Evolutionary conservation across 805 yeast species (phyloP), one percentile per base, ranked within the genome.

Genomic region (Wickerhamia fluorescens): DNA sequence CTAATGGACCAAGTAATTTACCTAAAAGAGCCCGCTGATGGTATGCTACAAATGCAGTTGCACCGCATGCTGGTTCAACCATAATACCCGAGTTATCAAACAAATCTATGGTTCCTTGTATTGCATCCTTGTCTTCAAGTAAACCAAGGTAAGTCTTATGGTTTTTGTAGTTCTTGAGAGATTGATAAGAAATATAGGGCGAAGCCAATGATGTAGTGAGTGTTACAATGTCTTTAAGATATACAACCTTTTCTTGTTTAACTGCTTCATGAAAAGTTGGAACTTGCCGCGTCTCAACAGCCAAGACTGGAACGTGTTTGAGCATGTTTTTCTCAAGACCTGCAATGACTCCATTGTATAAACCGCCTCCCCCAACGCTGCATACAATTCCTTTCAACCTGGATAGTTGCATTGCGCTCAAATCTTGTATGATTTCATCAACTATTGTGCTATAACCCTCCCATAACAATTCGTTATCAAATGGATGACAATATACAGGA

Each of bases 51-150:
- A 42, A 34, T 2, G 47, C 15, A 1, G 58, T 33, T 8, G 57
- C 61, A 4, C 60, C 60, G 45, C 61, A 56, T 6, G 62, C 58
- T 2, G 59, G 59, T 31, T 56, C 61, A 6, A 51, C 51, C 4
- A 44, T 14, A n/a, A 27, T 34, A 2, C 40, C 44, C 20, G 45
- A 42, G 1, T 16, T 27, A 30, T 55, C 58, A 27, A 45, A 47
- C 27, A 38, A 45, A 16, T 41, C 44, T 6, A 55, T 17, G 6
- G 41, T 25, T 1, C 49, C 58, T 15, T 27, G 31, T 9, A 40
- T 42, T 2, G 58, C 49, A 17, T 53, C 58, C 7, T 29, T 13
- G 27, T 56, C 62, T 17, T 51, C 51, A 17, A 53, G 36, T 7
- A 33, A 23, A 9, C 20, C 38, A 5, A 45, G 36, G 9, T 16